Evolutionary conservation across 2,329 filamentous ascomycete genomes (phyloP), one percentile per base, ranked within the genome.

Genomic region (Lasiodiplodia gonubiensis): DNA sequence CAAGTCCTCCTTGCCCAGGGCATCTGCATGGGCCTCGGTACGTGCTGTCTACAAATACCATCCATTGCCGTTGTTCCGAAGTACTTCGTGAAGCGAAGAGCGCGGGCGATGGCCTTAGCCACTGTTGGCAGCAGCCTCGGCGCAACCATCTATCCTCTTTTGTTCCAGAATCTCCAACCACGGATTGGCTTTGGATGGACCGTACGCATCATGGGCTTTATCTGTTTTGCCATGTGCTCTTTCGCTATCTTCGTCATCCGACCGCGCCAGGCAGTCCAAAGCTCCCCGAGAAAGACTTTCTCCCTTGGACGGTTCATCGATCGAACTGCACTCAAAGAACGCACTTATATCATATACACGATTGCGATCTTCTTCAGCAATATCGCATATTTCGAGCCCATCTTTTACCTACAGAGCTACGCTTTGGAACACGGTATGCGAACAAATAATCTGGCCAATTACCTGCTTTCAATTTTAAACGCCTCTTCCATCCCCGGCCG

Each of bases 131-230:
- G 76, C 48, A 78, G 74, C 18, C 71, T 63, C 6, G 59, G 59
- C 18, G 46, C 21, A 4, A 69, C 46, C 1, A 18, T 69, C 21
- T 67, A 64, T 16, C 84, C 84, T 0, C 84, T 86, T 55, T 77
- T 85, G 5, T 85, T 90, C 72, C 83, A 88, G 71, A 82, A 85
- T 59, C 78, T 90, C 21, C 80, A 88, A 7, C 85, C 86, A 0
- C 74, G 78, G 18, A 80, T 90, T 35, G 88, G 88, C 0, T 91
- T 90, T 70, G 79, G 81, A 0, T 90, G 89, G 88, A 84, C 88
- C 0, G 87, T 89, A 3, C 81, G 91, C 8, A 84, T 88, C 11
- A 81, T 91, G 1, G 90, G 84, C 0, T 90, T 92, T 72, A 83
- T 93, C 39, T 85, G 86, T 72, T 76, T 89, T 6, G 79, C 74